These are phyloP conservation scores for Aphanomyces euteiches DNA, from an alignment of 352 stramenopile species.

Conservation along the genomic window DNA sequence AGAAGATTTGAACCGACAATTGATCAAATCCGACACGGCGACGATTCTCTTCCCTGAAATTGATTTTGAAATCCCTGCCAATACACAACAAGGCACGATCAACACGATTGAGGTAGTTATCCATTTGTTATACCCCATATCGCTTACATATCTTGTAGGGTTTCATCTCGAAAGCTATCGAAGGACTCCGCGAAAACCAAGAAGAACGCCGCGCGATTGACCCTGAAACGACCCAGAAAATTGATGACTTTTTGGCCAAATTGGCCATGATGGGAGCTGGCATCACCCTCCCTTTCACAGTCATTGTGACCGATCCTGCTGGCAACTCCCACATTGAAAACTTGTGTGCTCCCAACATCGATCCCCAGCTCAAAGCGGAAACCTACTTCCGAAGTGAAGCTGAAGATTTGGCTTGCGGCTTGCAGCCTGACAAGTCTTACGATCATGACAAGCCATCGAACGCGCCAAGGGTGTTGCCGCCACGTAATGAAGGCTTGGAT, in stretches of 20 bases:
- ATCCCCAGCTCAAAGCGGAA: constrained; percentile 64
- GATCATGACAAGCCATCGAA: constrained; percentile 42
- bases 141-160: background rate
- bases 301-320: constrained; percentile 83
- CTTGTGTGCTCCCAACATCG: constrained; percentile 61
- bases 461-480: constrained; percentile 45
- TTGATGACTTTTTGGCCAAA: constrained; percentile 79
- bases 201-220: constrained; percentile 77
- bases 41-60: constrained; percentile 67
- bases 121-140: background rate
- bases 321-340: constrained; percentile 93
- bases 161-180: constrained; percentile 46
- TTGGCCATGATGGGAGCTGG: constrained; percentile 61
- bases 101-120: constrained; percentile 75
- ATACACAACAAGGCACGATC: constrained; percentile 80
- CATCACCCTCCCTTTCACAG: constrained; percentile 69
- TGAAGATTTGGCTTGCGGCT: constrained; percentile 65
- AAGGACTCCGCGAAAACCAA: constrained; percentile 71
- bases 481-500: constrained; percentile 68
- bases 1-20: constrained; percentile 83
- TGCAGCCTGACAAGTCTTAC: constrained; percentile 66
- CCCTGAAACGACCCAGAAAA: constrained; percentile 63
- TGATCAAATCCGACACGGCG: constrained; percentile 88
- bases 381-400: constrained; percentile 75
- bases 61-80: constrained; percentile 89